These are phyloP conservation scores for Furcasterigmium furcatum DNA, from an alignment of 2,329 filamentous ascomycete genomes.

Conservation along the genomic window DNA sequence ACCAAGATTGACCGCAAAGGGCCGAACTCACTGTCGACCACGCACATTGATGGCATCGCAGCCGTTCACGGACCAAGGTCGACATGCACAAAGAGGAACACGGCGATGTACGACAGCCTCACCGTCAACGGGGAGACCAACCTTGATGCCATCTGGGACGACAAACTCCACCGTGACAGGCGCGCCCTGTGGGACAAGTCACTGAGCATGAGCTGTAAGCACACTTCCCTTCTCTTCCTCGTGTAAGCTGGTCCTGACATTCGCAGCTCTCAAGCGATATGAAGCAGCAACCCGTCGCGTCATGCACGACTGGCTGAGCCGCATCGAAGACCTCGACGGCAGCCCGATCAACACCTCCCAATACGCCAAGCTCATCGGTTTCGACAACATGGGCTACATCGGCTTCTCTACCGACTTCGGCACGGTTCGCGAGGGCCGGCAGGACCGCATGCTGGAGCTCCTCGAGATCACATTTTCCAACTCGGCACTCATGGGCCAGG, in stretches of 20 bases:
- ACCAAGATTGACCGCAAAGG: conserved; percentile 6
- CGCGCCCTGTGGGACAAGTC: conserved; percentile 21
- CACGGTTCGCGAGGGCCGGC: conserved; percentile 16
- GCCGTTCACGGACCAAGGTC: conserved; percentile 16
- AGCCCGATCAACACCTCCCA: conserved; percentile 16
- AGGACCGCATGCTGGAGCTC: conserved; percentile 16
- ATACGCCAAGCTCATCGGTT: conserved; percentile 20
- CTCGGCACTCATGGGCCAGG: conserved; percentile 12
- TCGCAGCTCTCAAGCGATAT: conserved; percentile 13
- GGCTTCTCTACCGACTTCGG: conserved; percentile 19
- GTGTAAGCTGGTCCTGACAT: background rate
- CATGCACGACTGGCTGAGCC: conserved; percentile 15
- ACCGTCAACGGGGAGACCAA: conserved; percentile 13
- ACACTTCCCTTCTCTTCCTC: background rate
- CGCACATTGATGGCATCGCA: conserved; percentile 11
- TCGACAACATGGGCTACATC: conserved; percentile 23
- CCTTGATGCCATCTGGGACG: conserved; percentile 14
- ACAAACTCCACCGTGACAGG: conserved; percentile 17
- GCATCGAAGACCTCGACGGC: conserved; percentile 12
- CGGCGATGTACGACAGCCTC: conserved; percentile 14
- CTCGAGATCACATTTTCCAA: conserved; percentile 15
- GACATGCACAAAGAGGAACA: conserved; percentile 13
- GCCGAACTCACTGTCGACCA: conserved; percentile 16
- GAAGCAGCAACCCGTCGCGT: conserved; percentile 15
- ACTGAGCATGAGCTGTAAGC: conserved; percentile 15